Conservation (phyloP, 1,284 basidiomycete genomes). For the Earliella scabrosa region DNA sequence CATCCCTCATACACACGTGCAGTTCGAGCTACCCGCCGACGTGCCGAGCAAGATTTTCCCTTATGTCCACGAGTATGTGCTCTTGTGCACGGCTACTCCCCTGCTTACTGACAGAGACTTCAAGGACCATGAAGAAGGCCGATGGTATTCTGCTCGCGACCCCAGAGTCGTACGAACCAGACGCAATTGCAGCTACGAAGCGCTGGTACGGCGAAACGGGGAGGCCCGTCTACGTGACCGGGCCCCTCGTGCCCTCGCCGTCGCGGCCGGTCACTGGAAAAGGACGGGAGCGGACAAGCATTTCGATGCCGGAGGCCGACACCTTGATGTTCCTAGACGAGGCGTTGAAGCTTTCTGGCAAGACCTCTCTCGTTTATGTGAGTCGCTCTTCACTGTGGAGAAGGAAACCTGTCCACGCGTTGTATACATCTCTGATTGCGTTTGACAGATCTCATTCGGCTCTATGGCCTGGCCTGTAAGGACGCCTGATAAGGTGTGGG, state of each 20-base stretch:
- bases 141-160: slow-evolving; percentile 25
- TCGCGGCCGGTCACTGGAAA: background rate
- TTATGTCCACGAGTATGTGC: background rate
- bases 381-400: background rate
- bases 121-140: slow-evolving; percentile 13
- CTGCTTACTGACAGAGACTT: too few species aligned
- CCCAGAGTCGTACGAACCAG: slow-evolving; percentile 25
- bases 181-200: slow-evolving; percentile 13
- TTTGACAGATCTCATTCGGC: slow-evolving; percentile 23
- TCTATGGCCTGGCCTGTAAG: slow-evolving; percentile 23
- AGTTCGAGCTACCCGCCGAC: background rate
- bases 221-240: slow-evolving; percentile 14
- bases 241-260: slow-evolving; percentile 21
- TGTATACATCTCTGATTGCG: background rate
- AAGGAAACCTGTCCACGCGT: too few species aligned
- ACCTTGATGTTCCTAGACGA: slow-evolving; percentile 25
- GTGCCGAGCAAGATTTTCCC: background rate
- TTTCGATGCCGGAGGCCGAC: slow-evolving; percentile 11
- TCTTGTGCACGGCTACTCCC: slow-evolving; percentile 19
- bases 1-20: slow-evolving; percentile 5
- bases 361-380: slow-evolving; percentile 30
- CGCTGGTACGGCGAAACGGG: slow-evolving; percentile 23
- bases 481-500: slow-evolving; percentile 24
- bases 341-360: slow-evolving; percentile 19
- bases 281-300: slow-evolving; percentile 14